Evolutionary conservation across 2,329 filamentous ascomycete genomes (phyloP), one percentile per base, ranked within the genome.

Genomic region (Trichoderma atroviride): DNA sequence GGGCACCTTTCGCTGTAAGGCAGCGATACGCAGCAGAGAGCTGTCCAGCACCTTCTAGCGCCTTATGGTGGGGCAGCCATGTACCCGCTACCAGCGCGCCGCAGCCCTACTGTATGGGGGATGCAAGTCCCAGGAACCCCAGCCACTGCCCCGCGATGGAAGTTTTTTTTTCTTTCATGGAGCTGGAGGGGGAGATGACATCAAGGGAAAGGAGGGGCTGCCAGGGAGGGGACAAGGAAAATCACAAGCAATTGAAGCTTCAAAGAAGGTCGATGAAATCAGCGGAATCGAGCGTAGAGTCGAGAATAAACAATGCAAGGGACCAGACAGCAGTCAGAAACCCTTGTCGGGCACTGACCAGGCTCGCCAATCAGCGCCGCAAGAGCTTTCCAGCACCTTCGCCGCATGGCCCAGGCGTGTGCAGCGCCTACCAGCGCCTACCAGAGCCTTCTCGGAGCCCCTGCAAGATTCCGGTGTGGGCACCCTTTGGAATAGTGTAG

Each of bases 401-500:
- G 59, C 37, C 47, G 63, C 63, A 58, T 68, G 43, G 57, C 35
- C 69, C 43, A 69, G 64, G 65, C 43, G 63, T 59, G 61, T 57
- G 69, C 52, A 68, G 69, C 66, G 72, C 74, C 73, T 76, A 73
- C 79, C 52, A 68, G 69, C 66, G 72, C 74, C 73, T 76, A 73
- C 79, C 76, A 79, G 76, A 77, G 73, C 70, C 74, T 81, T 81
- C 79, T 74, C 66, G 71, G 73, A 74, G 72, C 75, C 78, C 78
- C 77, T 77, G 76, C 74, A 76, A 74, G 71, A 60, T 61, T 76
- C 74, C 73, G 74, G 77, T 79, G 79, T 80, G 78, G 78, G 79
- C 75, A 77, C 75, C 75, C 63, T 74, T 79, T 82, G 78, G 81
- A 82, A 82, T 74, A 78, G 76, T 78, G 76, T 78, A 80, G 81